Evolutionary conservation across 768 basidiomycete species (phyloP).

Genomic region (Chalciporus chontae): DNA sequence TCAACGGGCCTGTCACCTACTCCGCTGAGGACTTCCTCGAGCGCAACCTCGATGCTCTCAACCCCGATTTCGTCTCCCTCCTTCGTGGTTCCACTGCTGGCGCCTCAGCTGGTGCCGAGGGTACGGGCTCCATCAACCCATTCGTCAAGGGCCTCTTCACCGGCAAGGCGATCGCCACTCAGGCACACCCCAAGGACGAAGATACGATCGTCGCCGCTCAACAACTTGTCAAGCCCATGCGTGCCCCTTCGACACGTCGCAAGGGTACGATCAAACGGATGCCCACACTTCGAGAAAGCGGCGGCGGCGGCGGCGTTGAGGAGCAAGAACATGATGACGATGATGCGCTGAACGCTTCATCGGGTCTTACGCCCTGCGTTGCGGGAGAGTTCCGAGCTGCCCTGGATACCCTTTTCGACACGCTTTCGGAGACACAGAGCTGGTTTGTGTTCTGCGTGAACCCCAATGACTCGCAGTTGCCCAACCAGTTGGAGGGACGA

Average conservation of each 20-base stretch:
- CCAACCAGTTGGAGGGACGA: constrained; percentile 90
- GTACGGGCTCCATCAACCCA: constrained; percentile 79
- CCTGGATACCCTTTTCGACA: constrained; percentile 81
- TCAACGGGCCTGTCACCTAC: constrained; percentile 87
- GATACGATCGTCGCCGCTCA: constrained; percentile 95
- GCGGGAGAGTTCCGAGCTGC: constrained; percentile 87
- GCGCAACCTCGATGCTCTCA: constrained; percentile 83
- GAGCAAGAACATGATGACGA: constrained; percentile 53
- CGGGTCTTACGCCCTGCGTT: constrained; percentile 57
- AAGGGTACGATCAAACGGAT: constrained; percentile 67
- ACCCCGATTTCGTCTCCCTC: constrained; percentile 89
- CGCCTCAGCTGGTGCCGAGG: constrained; percentile 50
- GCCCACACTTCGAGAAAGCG: constrained; percentile 32
- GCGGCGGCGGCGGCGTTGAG: constrained; percentile 10
- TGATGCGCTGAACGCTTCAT: constrained; percentile 30
- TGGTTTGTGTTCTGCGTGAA: constrained; percentile 94
- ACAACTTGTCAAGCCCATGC: constrained; percentile 91
- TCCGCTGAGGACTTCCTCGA: constrained; percentile 88
- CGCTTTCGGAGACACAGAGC: constrained; percentile 81
- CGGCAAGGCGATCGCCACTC: constrained; percentile 84
- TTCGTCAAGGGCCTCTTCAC: constrained; percentile 92
- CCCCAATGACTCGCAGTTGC: constrained; percentile 93
- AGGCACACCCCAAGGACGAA: constrained; percentile 88
- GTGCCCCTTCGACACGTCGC: constrained; percentile 84
- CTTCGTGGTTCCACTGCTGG: constrained; percentile 56